phyloP scores from a whole-genome alignment of 163 green algal species.

The Prototheca wickerhamii region DNA sequence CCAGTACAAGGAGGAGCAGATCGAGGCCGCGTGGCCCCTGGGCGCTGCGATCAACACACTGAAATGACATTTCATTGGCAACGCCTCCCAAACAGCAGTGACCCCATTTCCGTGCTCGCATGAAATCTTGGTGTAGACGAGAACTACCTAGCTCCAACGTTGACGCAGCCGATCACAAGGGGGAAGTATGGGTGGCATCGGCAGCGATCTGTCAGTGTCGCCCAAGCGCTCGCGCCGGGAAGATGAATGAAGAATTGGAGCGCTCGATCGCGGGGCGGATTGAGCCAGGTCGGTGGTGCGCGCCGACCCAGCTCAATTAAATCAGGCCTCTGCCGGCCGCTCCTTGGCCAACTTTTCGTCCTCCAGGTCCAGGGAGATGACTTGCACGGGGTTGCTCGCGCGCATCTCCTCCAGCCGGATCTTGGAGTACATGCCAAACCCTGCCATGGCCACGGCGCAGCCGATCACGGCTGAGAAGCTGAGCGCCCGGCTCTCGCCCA shows the following conservation, averaged over 20 bases:
- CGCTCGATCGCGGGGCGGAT: too few relatives aligned
- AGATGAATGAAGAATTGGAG: background rate
- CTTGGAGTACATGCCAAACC: conserved; percentile 33
- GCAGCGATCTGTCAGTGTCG: too few relatives aligned
- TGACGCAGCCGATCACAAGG: background rate
- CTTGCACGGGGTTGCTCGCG: background rate
- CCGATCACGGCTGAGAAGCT: conserved; percentile 22
- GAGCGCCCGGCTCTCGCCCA: conserved; percentile 36
- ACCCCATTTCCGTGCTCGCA: background rate
- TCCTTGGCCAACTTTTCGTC: background rate
- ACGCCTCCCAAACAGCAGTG: background rate
- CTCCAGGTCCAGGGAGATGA: conserved; percentile 2
- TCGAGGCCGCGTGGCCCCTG: conserved; percentile 91
- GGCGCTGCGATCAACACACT: conserved; percentile 89
- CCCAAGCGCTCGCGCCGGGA: background rate
- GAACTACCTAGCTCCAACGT: background rate
- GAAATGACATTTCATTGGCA: conserved; percentile 4
- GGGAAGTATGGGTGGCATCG: too few relatives aligned
- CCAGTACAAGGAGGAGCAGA: conserved; percentile 77
- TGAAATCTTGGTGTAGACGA: background rate
- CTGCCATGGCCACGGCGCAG: conserved; percentile 24
- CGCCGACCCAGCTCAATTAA: too few relatives aligned
- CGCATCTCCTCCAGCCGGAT: conserved; percentile 12
- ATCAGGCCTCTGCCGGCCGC: too few relatives aligned
- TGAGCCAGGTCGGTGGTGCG: too few relatives aligned